Percentiles rank a stretch among this genome's conserved stretches.
Conservation (phyloP, 495 filamentous ascomycete species). For the Venustampulla echinocandica region DNA sequence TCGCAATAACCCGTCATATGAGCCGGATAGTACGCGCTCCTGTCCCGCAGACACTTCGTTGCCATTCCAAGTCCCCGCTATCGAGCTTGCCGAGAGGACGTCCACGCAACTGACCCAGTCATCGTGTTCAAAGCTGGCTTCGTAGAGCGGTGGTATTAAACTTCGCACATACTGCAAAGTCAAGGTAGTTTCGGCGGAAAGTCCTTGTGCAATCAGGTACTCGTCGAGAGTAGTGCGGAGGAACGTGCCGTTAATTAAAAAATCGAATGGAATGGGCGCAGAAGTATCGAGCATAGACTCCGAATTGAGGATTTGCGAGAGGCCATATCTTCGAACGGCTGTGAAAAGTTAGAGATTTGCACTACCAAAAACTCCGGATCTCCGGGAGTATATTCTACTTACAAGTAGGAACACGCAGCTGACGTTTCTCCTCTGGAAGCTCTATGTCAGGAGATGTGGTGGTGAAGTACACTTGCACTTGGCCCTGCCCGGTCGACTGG, state of each 20-base stretch:
- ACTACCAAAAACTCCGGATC: conserved; percentile 11
- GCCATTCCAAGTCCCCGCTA: conserved; percentile 48
- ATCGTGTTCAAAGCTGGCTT: conserved; percentile 86
- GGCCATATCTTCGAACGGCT: conserved; percentile 81
- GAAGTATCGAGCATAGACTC: conserved; percentile 63
- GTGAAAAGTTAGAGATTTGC: not conserved
- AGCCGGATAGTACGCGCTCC: conserved; percentile 73
- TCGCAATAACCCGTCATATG: conserved; percentile 79
- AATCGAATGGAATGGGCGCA: conserved; percentile 80
- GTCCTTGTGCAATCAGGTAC: conserved; percentile 75
- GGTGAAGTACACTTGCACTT: conserved; percentile 49
- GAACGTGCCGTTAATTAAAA: conserved; percentile 86
- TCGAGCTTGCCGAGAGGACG: conserved; percentile 59
- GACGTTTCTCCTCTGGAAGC: conserved; percentile 43
- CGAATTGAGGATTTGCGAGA: conserved; percentile 89
- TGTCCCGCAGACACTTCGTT: conserved; percentile 38
- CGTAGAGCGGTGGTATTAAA: conserved; percentile 74
- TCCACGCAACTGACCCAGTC: conserved; percentile 96
- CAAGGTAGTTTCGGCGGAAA: conserved; percentile 77
- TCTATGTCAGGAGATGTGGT: conserved; percentile 48
- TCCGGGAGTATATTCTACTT: conserved; percentile 17
- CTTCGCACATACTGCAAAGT: conserved; percentile 90
- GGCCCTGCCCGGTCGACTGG: conserved; percentile 16
- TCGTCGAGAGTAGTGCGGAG: conserved; percentile 81
- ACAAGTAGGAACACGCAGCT: conserved; percentile 45